Base-by-base conservation (phyloP, 2,329 filamentous ascomycete species). In the Aureobasidium sp. region DNA sequence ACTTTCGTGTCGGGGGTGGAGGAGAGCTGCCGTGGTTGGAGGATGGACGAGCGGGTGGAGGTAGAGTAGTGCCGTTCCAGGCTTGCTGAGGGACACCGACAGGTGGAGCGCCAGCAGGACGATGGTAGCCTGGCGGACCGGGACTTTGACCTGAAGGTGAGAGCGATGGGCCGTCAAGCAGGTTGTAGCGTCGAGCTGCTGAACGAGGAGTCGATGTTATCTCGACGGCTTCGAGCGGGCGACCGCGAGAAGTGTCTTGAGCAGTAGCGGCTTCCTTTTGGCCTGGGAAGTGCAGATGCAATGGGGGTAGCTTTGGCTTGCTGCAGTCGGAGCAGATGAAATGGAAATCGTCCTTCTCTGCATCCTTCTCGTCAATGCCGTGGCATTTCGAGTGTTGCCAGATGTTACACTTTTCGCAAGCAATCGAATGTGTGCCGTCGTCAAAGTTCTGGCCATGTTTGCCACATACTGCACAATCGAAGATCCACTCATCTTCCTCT, bases 371-470 rank as follows among this genome's bases (percentile, higher is more conserved):
- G 49, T 83, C 82, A 65, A 97, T 89, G 44, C 87, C 88, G 63
- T 96, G 83, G 71, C 94, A 99, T 68, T 89, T 90, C 79, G 91
- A 96, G 71, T 99, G 94, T 72, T 97, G 93, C 94, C 94, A 99
- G 51, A 96, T 87, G 71, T 88, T 95, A 78, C 94, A 99, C 67
- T 82, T 86, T 71, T 99, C 94, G 75, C 94, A 99, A 32, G 92
- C 89, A 66, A 99, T 86, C 71, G 91, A 96, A 71, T 96, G 92
- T 8, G 90, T 88, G 39, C 94, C 94, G 72, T 97, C 94, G 68
- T 99, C 94, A 63, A 85, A 70, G 63, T 97, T 90, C 68, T 95
- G 88, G 27, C 94, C 94, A 73, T 96, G 87, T 25, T 91, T 82
- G 30, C 93, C 93, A 72, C 94, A 99, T 29, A 90, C 82, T 14